Evolutionary conservation across 441 rosid genomes (phyloP), one percentile per base, ranked within the genome.

Genomic region (Gossypium lobatum): DNA sequence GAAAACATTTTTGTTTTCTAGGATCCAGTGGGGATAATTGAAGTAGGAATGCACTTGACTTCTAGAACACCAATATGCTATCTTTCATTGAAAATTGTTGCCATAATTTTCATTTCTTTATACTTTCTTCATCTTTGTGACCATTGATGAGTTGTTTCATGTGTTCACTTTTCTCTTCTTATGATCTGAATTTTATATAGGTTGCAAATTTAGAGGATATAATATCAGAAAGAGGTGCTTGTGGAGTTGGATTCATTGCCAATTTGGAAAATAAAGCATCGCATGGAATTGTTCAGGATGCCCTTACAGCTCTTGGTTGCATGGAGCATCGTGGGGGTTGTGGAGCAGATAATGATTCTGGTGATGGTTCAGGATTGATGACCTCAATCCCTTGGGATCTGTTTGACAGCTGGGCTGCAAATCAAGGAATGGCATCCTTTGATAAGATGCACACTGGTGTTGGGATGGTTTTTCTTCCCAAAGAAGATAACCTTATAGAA

Each of bases 251-350:
- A 63, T 96, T 96, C 80, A 92, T 96, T 88, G 97, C 98, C 20
- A 91, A 93, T 84, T 81, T 96, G 80, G 97, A 96, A 69, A 96
- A 93, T 72, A 92, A 83, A 79, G 86, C 96, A 75, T 92, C 97
- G 31, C 92, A 91, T 87, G 85, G 83, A 79, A 87, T 91, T 46
- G 85, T 92, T 68, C 80, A 85, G 71, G 95, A 93, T 86, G 98
- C 98, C 69, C 97, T 96, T 76, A 77, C 77, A 45, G 97, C 98
- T 74, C 98, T 96, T 75, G 92, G 97, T 52, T 96, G 99, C 81
- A 96, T 96, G 99, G 97, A 96, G 80, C 99, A 96, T 81, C 97
- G 99, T 75, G 98, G 99, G 28, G 98, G 99, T 39, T 96, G 99
- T 83, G 99, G 99, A 75, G 92, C 99, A 75, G 99, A 96, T 80